Conservation (phyloP, 495 filamentous ascomycete genomes). For the Penicillium riverlandense region DNA sequence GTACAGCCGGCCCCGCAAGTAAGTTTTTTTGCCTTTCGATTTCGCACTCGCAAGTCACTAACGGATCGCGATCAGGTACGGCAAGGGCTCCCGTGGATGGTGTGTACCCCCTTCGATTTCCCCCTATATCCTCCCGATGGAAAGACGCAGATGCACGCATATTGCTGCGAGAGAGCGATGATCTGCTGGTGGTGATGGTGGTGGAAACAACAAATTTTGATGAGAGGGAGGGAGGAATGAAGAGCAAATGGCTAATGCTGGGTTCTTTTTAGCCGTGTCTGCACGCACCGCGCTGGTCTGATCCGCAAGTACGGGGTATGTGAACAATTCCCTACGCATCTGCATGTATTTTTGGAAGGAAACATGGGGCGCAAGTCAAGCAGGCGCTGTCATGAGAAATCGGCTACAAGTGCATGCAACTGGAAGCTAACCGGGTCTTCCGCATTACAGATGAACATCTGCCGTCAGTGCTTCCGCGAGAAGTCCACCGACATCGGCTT, state of each 20-base stretch:
- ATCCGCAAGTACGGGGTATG: slow-evolving; percentile 98
- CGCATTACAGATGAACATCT: slow-evolving; percentile 69
- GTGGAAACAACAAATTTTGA: neutral
- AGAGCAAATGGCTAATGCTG: slow-evolving; percentile 18
- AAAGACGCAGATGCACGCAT: neutral
- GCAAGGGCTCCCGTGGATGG: slow-evolving; percentile 90
- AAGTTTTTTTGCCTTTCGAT: slow-evolving; percentile 27
- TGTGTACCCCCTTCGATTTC: slow-evolving; percentile 35
- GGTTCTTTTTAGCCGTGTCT: slow-evolving; percentile 70
- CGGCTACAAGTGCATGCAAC: neutral
- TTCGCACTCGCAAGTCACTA: neutral
- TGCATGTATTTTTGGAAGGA: neutral
- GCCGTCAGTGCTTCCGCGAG: slow-evolving; percentile 99
- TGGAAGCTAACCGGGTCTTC: slow-evolving; percentile 14
- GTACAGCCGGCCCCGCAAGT: slow-evolving; percentile 94
- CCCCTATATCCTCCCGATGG: slow-evolving; percentile 3
- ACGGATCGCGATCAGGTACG: slow-evolving; percentile 37
- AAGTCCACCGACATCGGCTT: slow-evolving; percentile 95
- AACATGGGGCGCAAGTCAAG: no score
- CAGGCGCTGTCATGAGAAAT: neutral
- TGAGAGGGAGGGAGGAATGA: neutral
- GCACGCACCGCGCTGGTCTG: slow-evolving; percentile 88
- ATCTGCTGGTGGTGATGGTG: slow-evolving; percentile 2
- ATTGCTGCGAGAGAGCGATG: slow-evolving; percentile 3
- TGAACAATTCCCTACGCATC: slow-evolving; percentile 10